These are phyloP conservation scores for Pleurotus giganteus DNA, from an alignment of 768 basidiomycete genomes.

Conservation along the genomic window DNA sequence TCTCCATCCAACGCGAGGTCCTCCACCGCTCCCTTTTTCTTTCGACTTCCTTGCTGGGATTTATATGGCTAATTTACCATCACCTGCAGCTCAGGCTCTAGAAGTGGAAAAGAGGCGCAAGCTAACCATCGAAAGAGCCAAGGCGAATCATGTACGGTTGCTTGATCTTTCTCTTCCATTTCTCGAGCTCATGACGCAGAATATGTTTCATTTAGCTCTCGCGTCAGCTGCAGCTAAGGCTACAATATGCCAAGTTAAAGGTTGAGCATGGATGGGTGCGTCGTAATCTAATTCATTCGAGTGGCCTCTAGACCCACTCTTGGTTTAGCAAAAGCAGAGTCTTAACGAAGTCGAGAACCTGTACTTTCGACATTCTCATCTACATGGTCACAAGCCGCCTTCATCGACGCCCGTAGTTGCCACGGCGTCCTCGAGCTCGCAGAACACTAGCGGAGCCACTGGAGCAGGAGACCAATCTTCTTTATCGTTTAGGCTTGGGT, in stretches of 20 bases:
- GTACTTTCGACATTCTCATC: conserved; percentile 73
- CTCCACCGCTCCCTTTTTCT: neutral
- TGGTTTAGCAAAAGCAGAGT: conserved; percentile 65
- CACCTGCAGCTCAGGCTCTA: conserved; percentile 24
- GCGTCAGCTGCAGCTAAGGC: conserved; percentile 67
- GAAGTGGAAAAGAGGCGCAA: conserved; percentile 46
- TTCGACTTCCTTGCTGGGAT: neutral
- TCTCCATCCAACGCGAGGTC: neutral
- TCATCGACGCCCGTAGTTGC: conserved; percentile 17
- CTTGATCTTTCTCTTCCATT: neutral
- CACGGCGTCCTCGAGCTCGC: neutral
- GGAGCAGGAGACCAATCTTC: conserved; percentile 21
- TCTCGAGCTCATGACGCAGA: neutral
- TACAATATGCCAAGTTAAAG: conserved; percentile 76
- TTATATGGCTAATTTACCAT: neutral
- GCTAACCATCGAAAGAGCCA: conserved; percentile 53
- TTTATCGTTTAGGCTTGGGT: conserved; percentile 23
- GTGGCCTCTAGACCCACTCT: neutral
- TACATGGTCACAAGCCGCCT: conserved; percentile 34
- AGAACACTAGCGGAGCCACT: neutral
- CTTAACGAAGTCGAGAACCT: conserved; percentile 82
- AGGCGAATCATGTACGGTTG: conserved; percentile 52
- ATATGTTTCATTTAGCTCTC: conserved; percentile 45
- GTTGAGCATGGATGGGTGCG: conserved; percentile 82
- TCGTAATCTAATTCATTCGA: conserved; percentile 7